Evolutionary conservation across 176 grass and related monocot species (phyloP).

Genomic region (Oryza longistaminata): DNA sequence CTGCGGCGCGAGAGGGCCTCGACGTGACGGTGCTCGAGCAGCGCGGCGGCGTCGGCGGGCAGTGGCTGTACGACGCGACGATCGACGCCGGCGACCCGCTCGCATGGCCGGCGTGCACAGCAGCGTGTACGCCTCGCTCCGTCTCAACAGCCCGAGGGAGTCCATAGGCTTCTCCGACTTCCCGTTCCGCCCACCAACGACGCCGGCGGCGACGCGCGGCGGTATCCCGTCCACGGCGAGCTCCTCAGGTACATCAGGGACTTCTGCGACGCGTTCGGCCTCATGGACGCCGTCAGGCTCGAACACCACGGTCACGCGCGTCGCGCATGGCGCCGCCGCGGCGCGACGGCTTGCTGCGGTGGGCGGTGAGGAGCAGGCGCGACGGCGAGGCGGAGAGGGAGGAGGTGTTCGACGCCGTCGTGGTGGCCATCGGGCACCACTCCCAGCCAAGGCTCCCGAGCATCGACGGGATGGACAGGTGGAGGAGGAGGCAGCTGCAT

Average conservation of each 20-base stretch:
- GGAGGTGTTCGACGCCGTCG: slow-evolving; percentile 49
- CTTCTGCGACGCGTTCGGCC: slow-evolving; percentile 34
- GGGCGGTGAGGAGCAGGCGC: slow-evolving; percentile 6
- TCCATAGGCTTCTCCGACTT: slow-evolving; percentile 35
- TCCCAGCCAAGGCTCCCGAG: slow-evolving; percentile 26
- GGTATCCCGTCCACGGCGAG: slow-evolving; percentile 41
- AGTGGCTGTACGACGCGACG: slow-evolving; percentile 45
- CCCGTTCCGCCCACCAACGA: neutral
- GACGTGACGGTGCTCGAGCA: slow-evolving; percentile 48
- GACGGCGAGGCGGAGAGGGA: neutral
- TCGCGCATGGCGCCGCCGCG: neutral
- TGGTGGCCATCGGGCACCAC: slow-evolving; percentile 28
- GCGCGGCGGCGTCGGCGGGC: slow-evolving; percentile 39
- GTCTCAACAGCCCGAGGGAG: neutral
- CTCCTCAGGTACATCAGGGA: slow-evolving; percentile 35
- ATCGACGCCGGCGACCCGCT: slow-evolving; percentile 6
- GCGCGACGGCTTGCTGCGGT: neutral
- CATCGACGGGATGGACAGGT: slow-evolving; percentile 39
- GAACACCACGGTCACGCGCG: slow-evolving; percentile 33
- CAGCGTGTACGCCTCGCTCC: slow-evolving; percentile 39
- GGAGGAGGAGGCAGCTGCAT: slow-evolving; percentile 45
- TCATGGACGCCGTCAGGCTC: slow-evolving; percentile 43
- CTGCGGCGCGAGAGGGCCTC: slow-evolving; percentile 45
- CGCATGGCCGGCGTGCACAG: neutral
- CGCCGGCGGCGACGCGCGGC: slow-evolving; percentile 8